Evolutionary conservation across 2,329 filamentous ascomycete species (phyloP).

Genomic region (Diplocarpon mali): DNA sequence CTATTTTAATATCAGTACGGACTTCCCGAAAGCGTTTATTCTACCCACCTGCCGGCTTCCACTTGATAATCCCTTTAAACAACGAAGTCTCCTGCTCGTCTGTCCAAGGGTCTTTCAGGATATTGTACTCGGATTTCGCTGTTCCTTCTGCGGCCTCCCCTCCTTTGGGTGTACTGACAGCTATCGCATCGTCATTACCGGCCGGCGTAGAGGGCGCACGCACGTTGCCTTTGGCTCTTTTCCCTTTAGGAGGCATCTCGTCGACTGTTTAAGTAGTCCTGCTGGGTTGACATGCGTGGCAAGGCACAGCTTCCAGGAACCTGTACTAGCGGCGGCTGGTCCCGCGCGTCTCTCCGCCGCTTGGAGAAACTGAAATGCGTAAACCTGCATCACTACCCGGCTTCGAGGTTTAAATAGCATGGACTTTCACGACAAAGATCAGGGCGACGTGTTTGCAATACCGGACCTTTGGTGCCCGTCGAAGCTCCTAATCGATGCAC

Average conservation of each 20-base stretch:
- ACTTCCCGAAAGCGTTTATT: background rate
- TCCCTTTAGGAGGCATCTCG: slow-evolving; percentile 61
- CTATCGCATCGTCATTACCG: slow-evolving; percentile 49
- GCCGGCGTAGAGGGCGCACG: slow-evolving; percentile 45
- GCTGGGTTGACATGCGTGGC: background rate
- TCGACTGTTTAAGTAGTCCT: background rate
- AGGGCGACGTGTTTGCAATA: slow-evolving; percentile 49
- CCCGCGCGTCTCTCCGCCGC: background rate
- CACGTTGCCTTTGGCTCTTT: slow-evolving; percentile 47
- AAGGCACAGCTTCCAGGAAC: background rate
- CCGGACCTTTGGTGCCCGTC: slow-evolving; percentile 50
- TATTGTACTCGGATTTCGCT: slow-evolving; percentile 33
- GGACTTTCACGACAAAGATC: slow-evolving; percentile 29
- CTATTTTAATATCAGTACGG: slow-evolving; percentile 31
- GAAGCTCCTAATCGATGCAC: slow-evolving; percentile 30
- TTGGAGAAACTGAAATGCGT: slow-evolving; percentile 11
- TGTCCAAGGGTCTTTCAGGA: slow-evolving; percentile 70
- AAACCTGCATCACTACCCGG: slow-evolving; percentile 6
- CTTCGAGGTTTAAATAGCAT: slow-evolving; percentile 14
- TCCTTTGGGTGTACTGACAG: slow-evolving; percentile 40
- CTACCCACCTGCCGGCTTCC: slow-evolving; percentile 85
- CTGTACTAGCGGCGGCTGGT: slow-evolving; percentile 1
- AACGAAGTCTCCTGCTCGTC: slow-evolving; percentile 90
- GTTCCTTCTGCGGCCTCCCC: slow-evolving; percentile 9
- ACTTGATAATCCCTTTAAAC: slow-evolving; percentile 84